Base-by-base conservation (phyloP, 352 stramenopile species). In the Phytophthora citrophthora region DNA sequence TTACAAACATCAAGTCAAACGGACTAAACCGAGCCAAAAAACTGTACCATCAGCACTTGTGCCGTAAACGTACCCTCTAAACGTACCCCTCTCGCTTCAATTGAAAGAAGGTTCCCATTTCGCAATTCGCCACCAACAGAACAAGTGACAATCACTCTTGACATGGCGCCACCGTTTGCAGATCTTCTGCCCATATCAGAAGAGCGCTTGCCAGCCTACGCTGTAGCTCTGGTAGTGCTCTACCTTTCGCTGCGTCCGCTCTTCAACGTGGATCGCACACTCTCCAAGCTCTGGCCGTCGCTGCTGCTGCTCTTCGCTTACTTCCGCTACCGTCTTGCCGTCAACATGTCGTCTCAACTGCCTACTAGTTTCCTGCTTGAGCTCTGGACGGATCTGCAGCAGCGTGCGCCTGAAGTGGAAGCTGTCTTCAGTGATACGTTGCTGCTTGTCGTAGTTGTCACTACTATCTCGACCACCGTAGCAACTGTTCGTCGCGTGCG, bases 261-360 rank as follows among this genome's bases (percentile, higher is more conserved):
- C 54, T 77, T 79, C 74, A 93, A 93, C 63, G 78, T 89, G 44
- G 84, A 93, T 61, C 79, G 84, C 40, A 2, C 74, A 38, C 78
- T 93, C 18, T 60, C 68, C 31, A 86, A 85, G 68, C 52, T 80
- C 41, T 90, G 81, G 64, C 81, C 81, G 43, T 68, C 77, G 36
- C 54, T 85, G 41, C 67, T 91, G 20, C 66, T 85, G 40, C 68
- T 66, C 45, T 76, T 73, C 53, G 68, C 68, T 36, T 86, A 80
- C 65, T 88, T 79, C 56, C 79, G 81, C 55, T 88, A 83, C 73
- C 52, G 55, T 13, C 26, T 74, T 9, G 72, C 54, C 45, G 44
- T 54, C 49, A 20, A 34, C 6, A 45, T 29, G 12, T 62, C 27
- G 23, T 59, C 36, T 24, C 47, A 43, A 23, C 36, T 45, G 2